Evolutionary conservation across 169 alveolate genomes (phyloP), one percentile per base, ranked within the genome.

Genomic region (Plasmodium gonderi): DNA sequence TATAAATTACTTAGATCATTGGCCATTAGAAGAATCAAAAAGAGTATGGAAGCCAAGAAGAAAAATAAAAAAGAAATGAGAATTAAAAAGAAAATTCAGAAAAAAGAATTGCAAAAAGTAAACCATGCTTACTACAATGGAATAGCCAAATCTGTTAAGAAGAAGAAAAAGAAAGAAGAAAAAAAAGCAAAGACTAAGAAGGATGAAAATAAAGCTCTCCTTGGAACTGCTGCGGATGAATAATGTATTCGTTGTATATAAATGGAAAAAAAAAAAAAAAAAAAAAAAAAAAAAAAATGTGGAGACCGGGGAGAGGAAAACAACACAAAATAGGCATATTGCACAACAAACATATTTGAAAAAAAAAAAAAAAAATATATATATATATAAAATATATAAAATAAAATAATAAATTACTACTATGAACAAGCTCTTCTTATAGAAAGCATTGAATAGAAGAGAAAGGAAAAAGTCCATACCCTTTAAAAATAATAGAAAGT

Each of bases 1-100:
- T 93, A 93, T n/a, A 51, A 49, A 47, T 47, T 91, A 49, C 36
- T 91, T 65, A 81, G 92, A 92, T 31, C 83, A 2, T 31, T 82
- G 23, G 96, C 96, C 11, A 44, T 83, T 14, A 36, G 14, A 14
- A 83, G 42, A 38, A 74, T 74, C 75, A 69, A 69, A 54, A 83
- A 83, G 67, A 72, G 92, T 7, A 20, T 83, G 20, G 42, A 11
- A 8, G 92, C 49, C 17, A 69, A 74, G 40, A 14, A 31, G 44
- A 81, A 81, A 45, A 45, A 65, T 17, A 81, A 81, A 67, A 81
- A 81, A 51, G 91, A 81, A 44, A 51, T 45, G 49, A 45, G 79
- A 36, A 49, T 40, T n/a, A 47, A 72, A 12, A 74, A 83, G 40
- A 69, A 83, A 20, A 83, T 72, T 4, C 36, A 69, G 45, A 69